Percentiles rank a stretch among this genome's conserved stretches.
phyloP scores from a whole-genome alignment of 495 filamentous ascomycete genomes.

The Bathelium albidoporum region DNA sequence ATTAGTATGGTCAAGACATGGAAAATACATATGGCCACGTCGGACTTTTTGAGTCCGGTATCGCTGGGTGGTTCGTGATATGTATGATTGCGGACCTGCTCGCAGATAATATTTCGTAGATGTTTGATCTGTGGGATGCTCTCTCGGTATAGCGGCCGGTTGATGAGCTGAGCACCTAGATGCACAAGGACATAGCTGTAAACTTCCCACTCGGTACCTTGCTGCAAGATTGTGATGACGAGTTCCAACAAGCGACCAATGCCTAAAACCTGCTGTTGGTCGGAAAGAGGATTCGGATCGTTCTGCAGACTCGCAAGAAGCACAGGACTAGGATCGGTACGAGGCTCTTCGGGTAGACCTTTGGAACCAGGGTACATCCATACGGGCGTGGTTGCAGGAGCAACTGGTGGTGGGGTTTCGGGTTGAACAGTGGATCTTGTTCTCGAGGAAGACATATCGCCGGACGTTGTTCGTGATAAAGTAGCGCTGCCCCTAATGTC shows the following conservation, averaged over 20 bases:
- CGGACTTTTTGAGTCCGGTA: constrained; percentile 71
- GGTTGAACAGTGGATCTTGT: constrained; percentile 19
- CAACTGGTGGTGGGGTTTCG: constrained; percentile 29
- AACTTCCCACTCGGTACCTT: constrained; percentile 82
- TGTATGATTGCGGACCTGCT: constrained; percentile 62
- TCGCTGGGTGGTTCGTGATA: constrained; percentile 65
- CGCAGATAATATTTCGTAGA: constrained; percentile 66
- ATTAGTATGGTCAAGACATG: constrained; percentile 74
- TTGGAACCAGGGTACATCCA: constrained; percentile 46
- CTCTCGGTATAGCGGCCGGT: constrained; percentile 71
- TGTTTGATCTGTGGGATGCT: constrained; percentile 62
- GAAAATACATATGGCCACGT: constrained; percentile 81
- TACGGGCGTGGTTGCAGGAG: constrained; percentile 30
- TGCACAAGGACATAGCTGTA: constrained; percentile 86
- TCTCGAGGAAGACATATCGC: constrained; percentile 5
- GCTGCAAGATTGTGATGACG: constrained; percentile 60
- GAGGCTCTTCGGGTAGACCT: constrained; percentile 39
- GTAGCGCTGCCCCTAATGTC: constrained; percentile 6
- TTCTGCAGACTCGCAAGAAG: constrained; percentile 23
- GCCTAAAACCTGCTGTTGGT: constrained; percentile 39
- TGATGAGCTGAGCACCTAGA: constrained; percentile 77
- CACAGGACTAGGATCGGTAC: constrained; percentile 23
- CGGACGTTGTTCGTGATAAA: constrained; percentile 17
- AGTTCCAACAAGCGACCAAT: constrained; percentile 67
- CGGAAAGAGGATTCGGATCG: constrained; percentile 20